Percentiles rank a stretch among this genome's conserved stretches.
These are phyloP conservation scores for Plasmodium inui DNA, from an alignment of 169 alveolate genomes.

Conservation along the genomic window DNA sequence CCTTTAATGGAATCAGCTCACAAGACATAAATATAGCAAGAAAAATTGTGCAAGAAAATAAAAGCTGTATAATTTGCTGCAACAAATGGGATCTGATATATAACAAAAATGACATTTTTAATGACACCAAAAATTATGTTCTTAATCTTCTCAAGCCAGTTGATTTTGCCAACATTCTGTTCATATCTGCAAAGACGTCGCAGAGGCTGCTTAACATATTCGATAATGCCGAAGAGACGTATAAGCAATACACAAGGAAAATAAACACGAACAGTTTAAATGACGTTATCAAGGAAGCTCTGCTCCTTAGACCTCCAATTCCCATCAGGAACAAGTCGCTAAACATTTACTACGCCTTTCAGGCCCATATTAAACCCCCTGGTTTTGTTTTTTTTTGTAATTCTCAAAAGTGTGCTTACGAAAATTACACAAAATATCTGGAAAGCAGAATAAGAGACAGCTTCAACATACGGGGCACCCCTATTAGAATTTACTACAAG, in stretches of 20 bases:
- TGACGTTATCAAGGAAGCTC: conserved; percentile 81
- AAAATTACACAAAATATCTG: conserved; percentile 83
- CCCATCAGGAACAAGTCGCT: conserved; percentile 80
- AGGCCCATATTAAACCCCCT: conserved; percentile 84
- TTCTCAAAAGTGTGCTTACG: conserved; percentile 77
- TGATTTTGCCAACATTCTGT: conserved; percentile 81
- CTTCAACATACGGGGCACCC: conserved; percentile 80
- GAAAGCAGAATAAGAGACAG: conserved; percentile 80
- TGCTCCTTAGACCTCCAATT: conserved; percentile 78
- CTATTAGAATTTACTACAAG: conserved; percentile 77
- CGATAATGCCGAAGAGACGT: conserved; percentile 76
- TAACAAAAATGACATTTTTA: conserved; percentile 81
- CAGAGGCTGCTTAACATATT: conserved; percentile 80
- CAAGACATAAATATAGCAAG: conserved; percentile 84
- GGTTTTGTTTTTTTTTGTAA: conserved; percentile 85
- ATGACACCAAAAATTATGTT: conserved; percentile 81
- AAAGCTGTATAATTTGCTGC: conserved; percentile 84
- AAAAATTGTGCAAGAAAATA: conserved; percentile 79
- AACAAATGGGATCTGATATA: conserved; percentile 86
- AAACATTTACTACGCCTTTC: conserved; percentile 84
- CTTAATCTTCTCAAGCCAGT: conserved; percentile 81
- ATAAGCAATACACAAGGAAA: conserved; percentile 72
- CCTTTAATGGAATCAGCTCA: conserved; percentile 83
- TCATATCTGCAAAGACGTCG: conserved; percentile 84
- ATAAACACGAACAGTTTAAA: conserved; percentile 67